Conservation (phyloP, 2,329 filamentous ascomycete species). For the Microdochium nivale region DNA sequence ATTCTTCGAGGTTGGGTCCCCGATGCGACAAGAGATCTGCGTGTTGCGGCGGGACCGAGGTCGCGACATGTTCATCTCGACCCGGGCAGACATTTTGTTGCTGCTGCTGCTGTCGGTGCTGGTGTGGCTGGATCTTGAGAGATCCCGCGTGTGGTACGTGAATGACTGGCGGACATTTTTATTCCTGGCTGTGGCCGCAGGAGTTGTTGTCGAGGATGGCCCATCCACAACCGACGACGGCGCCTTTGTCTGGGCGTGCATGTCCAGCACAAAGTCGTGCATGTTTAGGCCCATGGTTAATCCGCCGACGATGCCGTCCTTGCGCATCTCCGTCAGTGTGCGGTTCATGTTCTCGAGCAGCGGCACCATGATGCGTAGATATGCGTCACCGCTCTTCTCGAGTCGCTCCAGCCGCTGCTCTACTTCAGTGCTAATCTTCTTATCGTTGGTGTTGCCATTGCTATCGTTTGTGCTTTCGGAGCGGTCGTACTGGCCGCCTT, state of each 20-base stretch:
- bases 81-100: not conserved
- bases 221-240: not conserved
- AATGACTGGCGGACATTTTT: not conserved
- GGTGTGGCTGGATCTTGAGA: not conserved
- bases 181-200: not conserved
- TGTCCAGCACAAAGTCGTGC: not conserved
- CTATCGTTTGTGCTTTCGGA: not conserved
- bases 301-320: constrained; percentile 2
- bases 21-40: not conserved
- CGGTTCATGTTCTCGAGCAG: constrained; percentile 11
- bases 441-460: not conserved
- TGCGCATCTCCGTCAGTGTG: constrained; percentile 9
- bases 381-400: constrained; percentile 10
- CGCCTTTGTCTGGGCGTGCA: not conserved
- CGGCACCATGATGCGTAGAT: constrained; percentile 8
- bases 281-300: not conserved
- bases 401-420: constrained; percentile 9
- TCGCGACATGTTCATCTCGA: not conserved
- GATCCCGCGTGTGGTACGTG: not conserved
- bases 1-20: not conserved
- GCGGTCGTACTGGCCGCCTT: not conserved
- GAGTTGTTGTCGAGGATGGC: not conserved
- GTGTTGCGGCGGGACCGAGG: not conserved
- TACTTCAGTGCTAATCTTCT: constrained; percentile 3
- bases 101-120: not conserved